Conservation (phyloP, 805 yeast genomes). For the Kodamaea leandrae region DNA sequence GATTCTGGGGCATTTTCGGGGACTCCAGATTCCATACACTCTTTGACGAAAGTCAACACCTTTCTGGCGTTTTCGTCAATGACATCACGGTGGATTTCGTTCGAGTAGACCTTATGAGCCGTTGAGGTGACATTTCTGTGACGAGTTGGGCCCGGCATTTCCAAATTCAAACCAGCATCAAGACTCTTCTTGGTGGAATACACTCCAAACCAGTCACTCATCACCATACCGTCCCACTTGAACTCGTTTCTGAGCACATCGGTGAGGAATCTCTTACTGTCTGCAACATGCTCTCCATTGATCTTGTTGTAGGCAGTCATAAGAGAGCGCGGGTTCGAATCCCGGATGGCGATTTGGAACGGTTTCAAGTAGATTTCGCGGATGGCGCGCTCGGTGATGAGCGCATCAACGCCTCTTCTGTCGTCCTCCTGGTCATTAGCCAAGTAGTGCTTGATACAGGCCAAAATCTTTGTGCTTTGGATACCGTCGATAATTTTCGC, state of each 20-base stretch:
- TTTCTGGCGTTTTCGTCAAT: constrained; percentile 49
- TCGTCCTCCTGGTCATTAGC: constrained; percentile 63
- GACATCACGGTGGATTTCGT: constrained; percentile 38
- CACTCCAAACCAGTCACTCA: constrained; percentile 67
- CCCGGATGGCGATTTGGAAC: constrained; percentile 55
- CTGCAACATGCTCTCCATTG: constrained; percentile 58
- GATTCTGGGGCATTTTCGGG: constrained; percentile 34
- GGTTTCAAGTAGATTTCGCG: constrained; percentile 65
- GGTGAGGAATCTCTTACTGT: constrained; percentile 41
- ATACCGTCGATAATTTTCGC: constrained; percentile 55
- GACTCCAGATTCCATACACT: constrained; percentile 40
- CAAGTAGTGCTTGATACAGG: constrained; percentile 61
- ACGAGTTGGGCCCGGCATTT: constrained; percentile 64
- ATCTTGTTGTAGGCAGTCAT: constrained; percentile 66
- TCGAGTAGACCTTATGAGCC: constrained; percentile 41
- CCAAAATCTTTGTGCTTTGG: constrained; percentile 49
- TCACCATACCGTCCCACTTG: constrained; percentile 53
- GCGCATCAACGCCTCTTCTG: constrained; percentile 46
- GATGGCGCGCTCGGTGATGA: constrained; percentile 57
- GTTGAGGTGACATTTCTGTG: constrained; percentile 43
- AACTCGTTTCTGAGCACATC: constrained; percentile 54
- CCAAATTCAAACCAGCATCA: constrained; percentile 58
- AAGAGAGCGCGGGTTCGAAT: constrained; percentile 50
- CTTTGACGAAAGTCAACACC: constrained; percentile 48
- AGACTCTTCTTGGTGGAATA: constrained; percentile 47